Evolutionary conservation across 768 basidiomycete species (phyloP).

Genomic region (Phaffia tasmanica): DNA sequence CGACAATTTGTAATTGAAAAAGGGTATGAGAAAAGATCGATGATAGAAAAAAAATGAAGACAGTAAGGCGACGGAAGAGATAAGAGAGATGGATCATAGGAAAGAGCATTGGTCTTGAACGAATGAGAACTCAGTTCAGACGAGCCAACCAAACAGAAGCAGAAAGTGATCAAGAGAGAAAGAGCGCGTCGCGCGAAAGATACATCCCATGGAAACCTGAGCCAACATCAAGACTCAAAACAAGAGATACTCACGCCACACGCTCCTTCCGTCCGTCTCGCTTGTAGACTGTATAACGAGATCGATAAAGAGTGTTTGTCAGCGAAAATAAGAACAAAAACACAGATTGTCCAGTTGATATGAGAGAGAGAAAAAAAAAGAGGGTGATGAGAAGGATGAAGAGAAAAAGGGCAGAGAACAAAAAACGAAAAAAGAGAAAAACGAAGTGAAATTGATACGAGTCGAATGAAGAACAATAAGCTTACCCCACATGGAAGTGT

Average conservation of each 20-base stretch:
- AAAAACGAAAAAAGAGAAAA: not conserved
- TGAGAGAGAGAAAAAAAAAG: not conserved
- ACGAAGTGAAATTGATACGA: conserved; percentile 58
- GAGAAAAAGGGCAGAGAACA: not conserved
- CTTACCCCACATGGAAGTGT: not conserved
- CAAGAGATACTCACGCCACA: conserved; percentile 27
- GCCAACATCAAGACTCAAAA: not conserved
- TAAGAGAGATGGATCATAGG: not conserved
- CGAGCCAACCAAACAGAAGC: not conserved
- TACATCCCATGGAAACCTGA: not conserved
- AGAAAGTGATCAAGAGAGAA: not conserved
- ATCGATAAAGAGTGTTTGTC: not conserved
- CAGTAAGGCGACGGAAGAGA: not conserved
- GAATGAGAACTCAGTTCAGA: too few species aligned
- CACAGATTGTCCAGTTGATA: not conserved
- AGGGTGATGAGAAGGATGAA: not conserved
- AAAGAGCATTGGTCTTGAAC: not conserved
- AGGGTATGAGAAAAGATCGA: conserved; percentile 5
- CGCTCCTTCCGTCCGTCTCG: conserved; percentile 37
- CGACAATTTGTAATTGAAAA: conserved; percentile 1
- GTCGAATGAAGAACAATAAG: not conserved
- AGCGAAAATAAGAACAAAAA: not conserved
- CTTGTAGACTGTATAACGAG: conserved; percentile 30
- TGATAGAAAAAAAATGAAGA: not conserved
- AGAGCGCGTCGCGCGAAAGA: not conserved